Percentiles rank a stretch among this genome's conserved stretches.
Evolutionary conservation across 495 filamentous ascomycete species (phyloP).

Genomic region (Lindgomyces ingoldianus): DNA sequence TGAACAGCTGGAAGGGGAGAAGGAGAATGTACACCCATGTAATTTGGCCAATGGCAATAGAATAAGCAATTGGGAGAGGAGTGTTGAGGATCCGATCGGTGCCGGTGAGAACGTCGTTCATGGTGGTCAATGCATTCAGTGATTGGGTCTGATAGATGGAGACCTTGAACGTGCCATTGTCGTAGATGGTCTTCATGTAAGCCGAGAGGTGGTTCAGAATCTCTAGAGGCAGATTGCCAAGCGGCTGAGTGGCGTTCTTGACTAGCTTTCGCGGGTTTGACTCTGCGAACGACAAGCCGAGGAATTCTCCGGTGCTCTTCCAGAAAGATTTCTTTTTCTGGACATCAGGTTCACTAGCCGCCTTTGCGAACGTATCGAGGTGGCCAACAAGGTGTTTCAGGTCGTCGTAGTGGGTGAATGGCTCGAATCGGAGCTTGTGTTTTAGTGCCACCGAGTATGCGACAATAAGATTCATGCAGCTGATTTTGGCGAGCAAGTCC

Average conservation of each 20-base stretch:
- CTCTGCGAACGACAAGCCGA: conserved; percentile 40
- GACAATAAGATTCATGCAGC: conserved; percentile 77
- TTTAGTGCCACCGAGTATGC: conserved; percentile 77
- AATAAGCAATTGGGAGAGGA: conserved; percentile 80
- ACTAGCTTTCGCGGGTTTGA: conserved; percentile 38
- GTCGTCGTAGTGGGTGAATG: conserved; percentile 74
- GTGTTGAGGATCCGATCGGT: conserved; percentile 83
- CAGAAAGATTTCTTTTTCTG: conserved; percentile 46
- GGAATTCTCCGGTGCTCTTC: conserved; percentile 33
- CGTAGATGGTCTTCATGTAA: conserved; percentile 37
- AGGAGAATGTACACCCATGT: conserved; percentile 83
- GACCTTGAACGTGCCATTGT: conserved; percentile 57
- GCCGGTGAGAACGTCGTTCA: conserved; percentile 74
- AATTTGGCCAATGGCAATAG: conserved; percentile 82
- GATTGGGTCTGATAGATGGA: conserved; percentile 41
- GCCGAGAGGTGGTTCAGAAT: conserved; percentile 38
- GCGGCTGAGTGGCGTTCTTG: conserved; percentile 37
- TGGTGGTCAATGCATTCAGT: conserved; percentile 46
- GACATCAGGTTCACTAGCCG: conserved; percentile 59
- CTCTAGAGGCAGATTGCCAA: conserved; percentile 44
- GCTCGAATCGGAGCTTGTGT: conserved; percentile 86
- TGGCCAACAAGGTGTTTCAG: conserved; percentile 59
- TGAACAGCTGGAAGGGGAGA: conserved; percentile 80
- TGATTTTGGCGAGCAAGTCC: conserved; percentile 72
- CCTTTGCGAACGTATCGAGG: conserved; percentile 69